These are phyloP conservation scores for Boletus albobrunnescens DNA, from an alignment of 1,284 basidiomycete species.

Conservation along the genomic window DNA sequence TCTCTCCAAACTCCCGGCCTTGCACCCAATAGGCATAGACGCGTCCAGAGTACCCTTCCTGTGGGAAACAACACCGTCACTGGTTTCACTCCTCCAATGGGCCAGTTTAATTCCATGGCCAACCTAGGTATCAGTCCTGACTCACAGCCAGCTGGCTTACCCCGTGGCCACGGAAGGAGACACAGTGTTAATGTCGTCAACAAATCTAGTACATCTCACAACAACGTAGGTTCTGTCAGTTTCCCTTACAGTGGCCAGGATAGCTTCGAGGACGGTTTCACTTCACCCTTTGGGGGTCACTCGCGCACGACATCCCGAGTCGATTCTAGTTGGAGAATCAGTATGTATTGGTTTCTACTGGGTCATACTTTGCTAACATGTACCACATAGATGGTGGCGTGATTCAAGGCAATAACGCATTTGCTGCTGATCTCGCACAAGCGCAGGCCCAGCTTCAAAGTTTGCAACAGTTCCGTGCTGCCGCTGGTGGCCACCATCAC, in stretches of 20 bases:
- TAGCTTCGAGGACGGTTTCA: conserved; percentile 74
- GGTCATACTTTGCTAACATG: conserved; percentile 6
- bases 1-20: conserved; percentile 69
- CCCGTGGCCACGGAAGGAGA: conserved; percentile 84
- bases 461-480: conserved; percentile 94
- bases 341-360: conserved; percentile 43
- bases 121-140: conserved; percentile 61
- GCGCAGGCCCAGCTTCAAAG: conserved; percentile 97
- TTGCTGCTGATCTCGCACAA: conserved; percentile 81
- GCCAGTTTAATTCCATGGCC: conserved; percentile 60
- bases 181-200: conserved; percentile 94
- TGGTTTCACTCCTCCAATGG: conserved; percentile 56
- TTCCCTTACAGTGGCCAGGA: conserved; percentile 53
- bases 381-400: conserved; percentile 61
- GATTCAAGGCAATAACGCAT: conserved; percentile 59
- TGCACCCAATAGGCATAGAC: conserved; percentile 71
- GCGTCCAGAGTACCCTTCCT: conserved; percentile 84
- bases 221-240: conserved; percentile 46
- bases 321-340: conserved; percentile 86
- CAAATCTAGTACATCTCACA: conserved; percentile 51
- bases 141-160: conserved; percentile 58
- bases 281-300: conserved; percentile 60
- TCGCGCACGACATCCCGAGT: conserved; percentile 73
- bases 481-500: conserved; percentile 90
- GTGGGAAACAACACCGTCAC: conserved; percentile 45